Evolutionary conservation across 2,329 filamentous ascomycete species (phyloP).

Genomic region (Hansfordia pulvinata): DNA sequence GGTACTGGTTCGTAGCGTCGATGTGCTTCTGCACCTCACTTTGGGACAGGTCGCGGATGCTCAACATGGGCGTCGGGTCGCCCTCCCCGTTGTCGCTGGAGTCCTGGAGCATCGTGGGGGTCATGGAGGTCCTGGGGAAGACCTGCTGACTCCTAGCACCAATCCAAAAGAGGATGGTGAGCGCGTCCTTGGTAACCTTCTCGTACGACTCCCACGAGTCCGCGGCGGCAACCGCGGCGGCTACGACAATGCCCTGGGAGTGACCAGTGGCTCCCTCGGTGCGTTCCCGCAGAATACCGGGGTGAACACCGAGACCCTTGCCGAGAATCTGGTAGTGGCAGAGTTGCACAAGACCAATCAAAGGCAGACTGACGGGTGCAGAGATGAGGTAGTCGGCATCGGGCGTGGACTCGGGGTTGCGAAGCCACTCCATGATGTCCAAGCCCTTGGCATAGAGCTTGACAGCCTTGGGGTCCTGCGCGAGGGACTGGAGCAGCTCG

Average conservation of each 20-base stretch:
- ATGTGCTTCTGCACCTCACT: conserved; percentile 92
- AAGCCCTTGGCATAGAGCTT: conserved; percentile 97
- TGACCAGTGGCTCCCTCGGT: conserved; percentile 87
- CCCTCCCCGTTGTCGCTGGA: conserved; percentile 91
- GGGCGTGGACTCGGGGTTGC: conserved; percentile 76
- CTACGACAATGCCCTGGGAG: conserved; percentile 91
- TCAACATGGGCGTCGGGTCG: conserved; percentile 92
- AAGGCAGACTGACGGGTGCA: conserved; percentile 84
- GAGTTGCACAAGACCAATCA: conserved; percentile 92
- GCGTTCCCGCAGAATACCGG: conserved; percentile 73
- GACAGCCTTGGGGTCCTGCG: conserved; percentile 71
- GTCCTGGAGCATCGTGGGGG: conserved; percentile 81
- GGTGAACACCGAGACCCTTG: conserved; percentile 78
- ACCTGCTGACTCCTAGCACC: conserved; percentile 93
- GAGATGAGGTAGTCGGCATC: conserved; percentile 91
- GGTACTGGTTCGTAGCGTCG: conserved; percentile 90
- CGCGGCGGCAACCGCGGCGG: conserved; percentile 79
- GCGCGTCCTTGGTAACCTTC: conserved; percentile 61
- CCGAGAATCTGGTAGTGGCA: conserved; percentile 93
- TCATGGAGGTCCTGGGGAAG: conserved; percentile 87
- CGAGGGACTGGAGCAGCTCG: conserved; percentile 73
- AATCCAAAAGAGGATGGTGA: conserved; percentile 97
- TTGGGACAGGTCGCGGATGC: conserved; percentile 82
- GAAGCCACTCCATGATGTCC: conserved; percentile 88
- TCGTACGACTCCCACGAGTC: conserved; percentile 89